Conservation (phyloP, 352 stramenopile species). For the Phytophthora foliorum region DNA sequence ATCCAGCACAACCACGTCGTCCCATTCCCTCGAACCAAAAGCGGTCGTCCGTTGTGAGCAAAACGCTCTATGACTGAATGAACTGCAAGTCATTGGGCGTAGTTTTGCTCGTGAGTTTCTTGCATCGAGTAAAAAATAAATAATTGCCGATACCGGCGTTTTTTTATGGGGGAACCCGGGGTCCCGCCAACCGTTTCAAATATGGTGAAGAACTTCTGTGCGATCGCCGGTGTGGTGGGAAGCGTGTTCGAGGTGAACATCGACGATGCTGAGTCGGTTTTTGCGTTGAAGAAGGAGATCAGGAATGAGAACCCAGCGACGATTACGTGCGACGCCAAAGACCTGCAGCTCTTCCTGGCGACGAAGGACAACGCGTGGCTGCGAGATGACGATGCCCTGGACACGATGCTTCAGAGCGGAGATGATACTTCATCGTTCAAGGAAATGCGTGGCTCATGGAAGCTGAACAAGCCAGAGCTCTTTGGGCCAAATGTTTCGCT, state of each 20-base stretch:
- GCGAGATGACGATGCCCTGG: constrained; percentile 10
- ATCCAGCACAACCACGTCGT: no score
- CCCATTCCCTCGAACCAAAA: no score
- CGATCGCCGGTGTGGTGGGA: no score
- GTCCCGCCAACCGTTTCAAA: no score
- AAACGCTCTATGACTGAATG: neutral
- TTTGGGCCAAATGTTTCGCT: constrained; percentile 11
- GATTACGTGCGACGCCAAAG: neutral
- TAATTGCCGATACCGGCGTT: no score
- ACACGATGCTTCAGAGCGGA: constrained; percentile 16
- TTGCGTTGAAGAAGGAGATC: no score
- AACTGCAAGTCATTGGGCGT: no score
- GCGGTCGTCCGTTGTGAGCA: no score
- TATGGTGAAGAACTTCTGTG: no score
- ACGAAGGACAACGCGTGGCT: constrained; percentile 15
- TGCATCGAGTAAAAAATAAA: no score
- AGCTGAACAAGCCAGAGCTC: constrained; percentile 7
- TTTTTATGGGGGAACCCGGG: no score
- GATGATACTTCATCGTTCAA: constrained; percentile 10
- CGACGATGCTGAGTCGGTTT: neutral
- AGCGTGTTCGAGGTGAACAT: neutral
- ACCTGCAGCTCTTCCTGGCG: constrained; percentile 21
- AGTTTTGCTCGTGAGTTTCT: no score
- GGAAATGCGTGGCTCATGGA: constrained; percentile 8
- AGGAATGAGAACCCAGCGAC: neutral